Percentiles rank a stretch among this genome's conserved stretches.
phyloP scores from a whole-genome alignment of 2,329 filamentous ascomycete species.

The Sclerotiophoma versabilis region DNA sequence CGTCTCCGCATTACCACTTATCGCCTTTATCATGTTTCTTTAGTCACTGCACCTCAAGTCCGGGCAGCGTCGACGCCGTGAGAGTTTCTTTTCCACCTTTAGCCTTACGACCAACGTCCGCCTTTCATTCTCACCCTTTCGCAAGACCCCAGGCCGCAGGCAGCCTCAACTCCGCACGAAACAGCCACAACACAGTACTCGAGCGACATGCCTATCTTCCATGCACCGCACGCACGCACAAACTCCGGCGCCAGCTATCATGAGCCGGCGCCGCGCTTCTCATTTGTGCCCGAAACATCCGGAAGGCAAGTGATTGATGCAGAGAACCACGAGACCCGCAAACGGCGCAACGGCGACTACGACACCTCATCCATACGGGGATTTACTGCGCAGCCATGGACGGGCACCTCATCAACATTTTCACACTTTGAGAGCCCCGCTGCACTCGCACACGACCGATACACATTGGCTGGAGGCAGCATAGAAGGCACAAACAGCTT shows the following conservation, averaged over 20 bases:
- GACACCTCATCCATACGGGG: slow-evolving; percentile 23
- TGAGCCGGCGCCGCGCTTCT: slow-evolving; percentile 33
- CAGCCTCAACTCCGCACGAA: slow-evolving; percentile 34
- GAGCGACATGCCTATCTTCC: slow-evolving; percentile 40
- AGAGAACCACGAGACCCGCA: slow-evolving; percentile 41
- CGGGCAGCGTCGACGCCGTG: slow-evolving; percentile 6
- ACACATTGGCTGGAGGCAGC: slow-evolving; percentile 57
- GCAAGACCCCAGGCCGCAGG: slow-evolving; percentile 25
- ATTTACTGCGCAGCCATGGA: slow-evolving; percentile 28
- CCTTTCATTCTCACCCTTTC: slow-evolving; percentile 17
- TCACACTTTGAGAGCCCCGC: slow-evolving; percentile 47
- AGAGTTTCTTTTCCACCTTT: neutral
- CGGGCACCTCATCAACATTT: slow-evolving; percentile 28
- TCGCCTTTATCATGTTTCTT: slow-evolving; percentile 26
- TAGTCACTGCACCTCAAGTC: slow-evolving; percentile 18
- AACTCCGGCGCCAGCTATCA: slow-evolving; percentile 26
- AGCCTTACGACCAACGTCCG: neutral
- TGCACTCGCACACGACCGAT: slow-evolving; percentile 60
- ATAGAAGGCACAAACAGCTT: slow-evolving; percentile 56
- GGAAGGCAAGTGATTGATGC: slow-evolving; percentile 39
- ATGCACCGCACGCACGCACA: slow-evolving; percentile 27
- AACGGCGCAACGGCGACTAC: slow-evolving; percentile 32
- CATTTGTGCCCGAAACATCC: slow-evolving; percentile 35
- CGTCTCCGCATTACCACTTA: slow-evolving; percentile 21
- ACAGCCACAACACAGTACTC: slow-evolving; percentile 24